Base-by-base conservation (phyloP, 495 filamentous ascomycete species). In the Lindgomyces ingoldianus region DNA sequence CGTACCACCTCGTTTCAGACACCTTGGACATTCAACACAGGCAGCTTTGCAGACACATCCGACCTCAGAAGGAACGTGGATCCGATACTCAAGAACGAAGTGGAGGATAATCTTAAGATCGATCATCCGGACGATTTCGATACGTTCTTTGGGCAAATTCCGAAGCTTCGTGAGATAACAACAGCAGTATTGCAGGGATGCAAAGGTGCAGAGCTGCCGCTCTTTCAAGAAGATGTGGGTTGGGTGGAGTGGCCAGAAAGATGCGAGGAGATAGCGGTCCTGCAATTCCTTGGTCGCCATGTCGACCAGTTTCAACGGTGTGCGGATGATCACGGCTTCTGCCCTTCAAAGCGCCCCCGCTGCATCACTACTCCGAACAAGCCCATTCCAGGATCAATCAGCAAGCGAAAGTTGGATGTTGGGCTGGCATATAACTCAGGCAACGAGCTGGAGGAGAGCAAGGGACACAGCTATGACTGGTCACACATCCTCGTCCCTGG, bases 1-100 rank as follows among this genome's bases (percentile, higher is more conserved):
- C 55, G 30, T 46, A 60, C 56, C 47, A 18, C 62, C 9, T 65
- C 62, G n/a, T 65, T 65, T 60, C 62, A 65, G 62, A 65, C 62
- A 56, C 62, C 62, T 46, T 60, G 21, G 47, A 45, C 55, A 21
- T 65, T 60, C 62, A 60, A 60, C 27, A 60, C 55, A 27, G 62
- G 62, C 24, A 65, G 62, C 26, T 65, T 65, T 42, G 47, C 46
- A 22, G 56, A 65, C 62, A 60, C 62, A 46, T 60, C 55, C 25
- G 55, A 65, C 21, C 57, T 65, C 1, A 60, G 62, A 27, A 65
- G 22, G 55, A 45, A 65, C 26, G 62, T 65, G 6, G 62, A 65
- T 29, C 62, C 56, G 12, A 65, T 65, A 65, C 56, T 65, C n/a
- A 65, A 60, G 33, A 18, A 41, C 33, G 56, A 65, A 54, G 62